Percentiles rank a stretch among this genome's conserved stretches.
These are phyloP conservation scores for Lachnellula cervina DNA, from an alignment of 2,329 filamentous ascomycete species.

Conservation along the genomic window DNA sequence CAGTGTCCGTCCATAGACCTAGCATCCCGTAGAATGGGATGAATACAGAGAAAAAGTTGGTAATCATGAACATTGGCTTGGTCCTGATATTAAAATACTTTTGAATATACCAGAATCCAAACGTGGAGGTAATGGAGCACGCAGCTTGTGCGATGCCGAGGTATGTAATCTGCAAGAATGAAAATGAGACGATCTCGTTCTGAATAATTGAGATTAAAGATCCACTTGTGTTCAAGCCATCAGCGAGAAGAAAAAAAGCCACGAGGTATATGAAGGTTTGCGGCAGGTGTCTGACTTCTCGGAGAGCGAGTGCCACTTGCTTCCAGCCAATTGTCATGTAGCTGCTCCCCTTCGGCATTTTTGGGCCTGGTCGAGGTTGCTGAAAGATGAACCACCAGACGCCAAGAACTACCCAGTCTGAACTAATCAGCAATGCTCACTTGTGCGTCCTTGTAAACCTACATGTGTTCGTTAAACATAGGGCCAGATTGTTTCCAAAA, in stretches of 20 bases:
- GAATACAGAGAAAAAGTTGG: conserved; percentile 37
- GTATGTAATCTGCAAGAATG: conserved; percentile 38
- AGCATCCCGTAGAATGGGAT: conserved; percentile 40
- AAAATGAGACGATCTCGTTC: conserved; percentile 37
- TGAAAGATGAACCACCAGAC: conserved; percentile 41
- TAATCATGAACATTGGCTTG: conserved; percentile 39
- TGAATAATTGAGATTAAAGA: conserved; percentile 37
- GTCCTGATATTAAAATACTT: conserved; percentile 37
- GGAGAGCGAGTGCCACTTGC: conserved; percentile 36
- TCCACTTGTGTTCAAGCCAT: conserved; percentile 39
- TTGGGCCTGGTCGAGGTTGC: conserved; percentile 36
- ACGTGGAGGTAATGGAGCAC: conserved; percentile 36
- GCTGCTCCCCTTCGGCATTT: conserved; percentile 36
- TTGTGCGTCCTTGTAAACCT: conserved; percentile 12
- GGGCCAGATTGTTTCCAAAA: conserved; percentile 36
- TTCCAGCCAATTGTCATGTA: conserved; percentile 39
- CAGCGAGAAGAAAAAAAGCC: conserved; percentile 39
- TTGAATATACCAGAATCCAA: conserved; percentile 40
- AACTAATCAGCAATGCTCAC: background rate
- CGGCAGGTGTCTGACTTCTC: conserved; percentile 35
- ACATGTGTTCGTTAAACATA: conserved; percentile 40
- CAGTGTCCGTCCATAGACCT: conserved; percentile 35
- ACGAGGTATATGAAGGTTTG: conserved; percentile 39
- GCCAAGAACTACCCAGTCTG: conserved; percentile 38
- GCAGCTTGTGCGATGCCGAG: conserved; percentile 37